Base-by-base conservation (phyloP, 139 green algal species). In the Picochlorum sp. region DNA sequence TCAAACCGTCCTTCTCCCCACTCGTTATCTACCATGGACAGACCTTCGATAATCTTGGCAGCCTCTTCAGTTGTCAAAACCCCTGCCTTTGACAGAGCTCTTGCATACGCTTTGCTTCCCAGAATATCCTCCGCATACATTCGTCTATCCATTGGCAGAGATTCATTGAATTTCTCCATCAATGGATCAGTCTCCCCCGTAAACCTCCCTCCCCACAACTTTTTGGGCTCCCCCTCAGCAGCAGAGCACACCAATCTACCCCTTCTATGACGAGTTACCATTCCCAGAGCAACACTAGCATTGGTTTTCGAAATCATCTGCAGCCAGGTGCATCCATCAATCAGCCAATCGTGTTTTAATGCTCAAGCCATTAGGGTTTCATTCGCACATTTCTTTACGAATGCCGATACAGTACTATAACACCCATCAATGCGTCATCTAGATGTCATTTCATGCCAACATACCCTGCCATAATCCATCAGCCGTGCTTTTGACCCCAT, bases 81-180 rank as follows among this genome's bases (percentile, higher is more conserved):
- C 37, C 86, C 87, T 13, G 83, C 80, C 61, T 89, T 92, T 14
- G 80, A 70, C 7, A 98, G 78, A 1, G 92, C 90, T 66, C 80
- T 86, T 24, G 88, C 92, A 64, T 98, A 98, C 9, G 87, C 90
- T 64, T 95, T 84, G 69, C 84, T 92, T 61, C 89, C 89, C 84
- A 94, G 81, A 71, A 95, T 88, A 71, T 98, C 92, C 62, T 98
- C 87, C 6, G 78, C 75, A 89, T 85, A 95, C 87, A 98, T 95
- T 62, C 90, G 77, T 70, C 85, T 86, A 75, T 98, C 92, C 62
- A 95, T 87, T 2, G 87, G 85, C 51, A 98, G 75, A 5, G 82
- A 92, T 72, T 96, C 90, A 66, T 97, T 97, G 76, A 96, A 98
- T 69, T 94, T 94, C 67, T 97, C 88, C 89, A 98, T 96, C 26